Conservation (phyloP, 148 eudicot genomes). For the Beta vulgaris region DNA sequence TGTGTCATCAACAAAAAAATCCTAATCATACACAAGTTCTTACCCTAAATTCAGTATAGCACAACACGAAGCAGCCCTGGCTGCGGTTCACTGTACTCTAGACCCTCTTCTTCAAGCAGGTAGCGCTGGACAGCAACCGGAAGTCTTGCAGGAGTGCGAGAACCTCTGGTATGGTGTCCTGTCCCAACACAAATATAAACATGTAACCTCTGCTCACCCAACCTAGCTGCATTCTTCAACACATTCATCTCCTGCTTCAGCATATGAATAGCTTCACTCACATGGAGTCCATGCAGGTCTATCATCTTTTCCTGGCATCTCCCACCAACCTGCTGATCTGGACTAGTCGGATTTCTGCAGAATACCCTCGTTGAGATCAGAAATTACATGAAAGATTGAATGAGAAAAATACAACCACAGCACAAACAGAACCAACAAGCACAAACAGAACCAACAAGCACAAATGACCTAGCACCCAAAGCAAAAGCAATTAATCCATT, state of each 20-base stretch:
- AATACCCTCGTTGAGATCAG: slow-evolving; percentile 9
- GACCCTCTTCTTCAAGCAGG: slow-evolving; percentile 90
- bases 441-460: background rate
- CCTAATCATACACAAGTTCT: slow-evolving; percentile 24
- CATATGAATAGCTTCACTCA: slow-evolving; percentile 75
- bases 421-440: background rate
- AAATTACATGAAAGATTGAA: background rate
- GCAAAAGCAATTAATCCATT: background rate
- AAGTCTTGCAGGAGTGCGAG: slow-evolving; percentile 85
- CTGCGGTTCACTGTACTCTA: slow-evolving; percentile 84
- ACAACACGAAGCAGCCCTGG: slow-evolving; percentile 87
- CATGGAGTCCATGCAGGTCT: slow-evolving; percentile 92
- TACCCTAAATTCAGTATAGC: slow-evolving; percentile 59
- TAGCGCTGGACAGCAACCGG: slow-evolving; percentile 86
- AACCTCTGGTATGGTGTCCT: slow-evolving; percentile 87
- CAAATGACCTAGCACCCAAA: background rate
- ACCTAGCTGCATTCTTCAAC: slow-evolving; percentile 68
- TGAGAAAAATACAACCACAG: background rate
- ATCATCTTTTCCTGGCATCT: slow-evolving; percentile 74
- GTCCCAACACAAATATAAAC: slow-evolving; percentile 89
- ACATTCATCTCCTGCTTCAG: slow-evolving; percentile 65
- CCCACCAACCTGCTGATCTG: slow-evolving; percentile 51
- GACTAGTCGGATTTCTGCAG: slow-evolving; percentile 64
- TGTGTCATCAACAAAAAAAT: slow-evolving; percentile 25
- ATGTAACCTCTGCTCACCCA: slow-evolving; percentile 53